phyloP scores from a whole-genome alignment of 306 rosid species.

The Elaeagnus macrophylla region DNA sequence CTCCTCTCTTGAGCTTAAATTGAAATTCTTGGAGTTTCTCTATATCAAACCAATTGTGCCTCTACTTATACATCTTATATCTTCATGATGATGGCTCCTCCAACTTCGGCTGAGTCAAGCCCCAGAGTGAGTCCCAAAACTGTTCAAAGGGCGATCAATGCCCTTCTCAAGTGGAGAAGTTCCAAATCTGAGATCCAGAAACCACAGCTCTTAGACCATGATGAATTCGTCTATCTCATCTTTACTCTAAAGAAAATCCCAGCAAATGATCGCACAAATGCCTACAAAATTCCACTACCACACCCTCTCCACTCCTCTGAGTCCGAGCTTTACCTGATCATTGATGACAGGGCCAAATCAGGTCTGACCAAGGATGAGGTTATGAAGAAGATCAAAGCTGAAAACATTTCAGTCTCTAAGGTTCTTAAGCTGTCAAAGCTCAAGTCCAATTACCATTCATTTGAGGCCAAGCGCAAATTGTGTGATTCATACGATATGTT shows the following conservation, averaged over 20 bases:
- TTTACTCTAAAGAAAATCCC: conserved; percentile 61
- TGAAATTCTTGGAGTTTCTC: too few species aligned
- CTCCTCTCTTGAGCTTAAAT: too few species aligned
- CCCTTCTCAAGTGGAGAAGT: conserved; percentile 60
- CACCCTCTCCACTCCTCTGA: conserved; percentile 35
- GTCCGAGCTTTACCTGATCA: conserved; percentile 57
- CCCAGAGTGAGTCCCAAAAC: conserved; percentile 18
- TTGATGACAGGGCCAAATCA: conserved; percentile 59
- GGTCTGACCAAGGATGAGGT: conserved; percentile 39
- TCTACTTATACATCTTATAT: too few species aligned
- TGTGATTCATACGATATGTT: conserved; percentile 56
- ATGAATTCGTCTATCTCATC: conserved; percentile 53
- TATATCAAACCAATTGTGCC: too few species aligned
- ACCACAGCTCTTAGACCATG: conserved; percentile 47
- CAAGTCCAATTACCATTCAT: conserved; percentile 52
- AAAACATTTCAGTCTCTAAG: conserved; percentile 42
- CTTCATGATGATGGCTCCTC: too few species aligned
- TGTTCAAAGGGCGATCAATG: conserved; percentile 34
- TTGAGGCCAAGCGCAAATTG: conserved; percentile 64
- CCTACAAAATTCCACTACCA: conserved; percentile 52
- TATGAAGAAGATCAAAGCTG: conserved; percentile 40
- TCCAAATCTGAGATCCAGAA: conserved; percentile 33
- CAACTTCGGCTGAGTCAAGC: conserved; percentile 14
- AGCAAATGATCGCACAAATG: conserved; percentile 38
- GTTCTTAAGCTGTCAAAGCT: conserved; percentile 59